Evolutionary conservation across 2,329 filamentous ascomycete species (phyloP), one percentile per base, ranked within the genome.

Genomic region (Cadophora gregata): DNA sequence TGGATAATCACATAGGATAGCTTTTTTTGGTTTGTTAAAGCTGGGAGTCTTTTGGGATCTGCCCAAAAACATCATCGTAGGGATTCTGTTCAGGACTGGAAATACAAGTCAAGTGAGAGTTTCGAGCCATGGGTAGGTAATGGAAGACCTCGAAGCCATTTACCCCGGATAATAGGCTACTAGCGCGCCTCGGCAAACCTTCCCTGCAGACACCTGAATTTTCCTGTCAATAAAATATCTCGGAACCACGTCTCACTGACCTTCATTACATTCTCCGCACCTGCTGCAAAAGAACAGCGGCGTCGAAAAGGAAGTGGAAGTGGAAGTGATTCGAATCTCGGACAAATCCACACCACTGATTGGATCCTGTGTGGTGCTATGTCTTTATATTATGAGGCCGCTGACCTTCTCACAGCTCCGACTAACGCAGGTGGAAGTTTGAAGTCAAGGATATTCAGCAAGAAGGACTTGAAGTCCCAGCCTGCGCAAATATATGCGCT

Each of bases 351-450:
- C 25, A 16, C 7, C 14, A 1, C 24, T 5, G 14, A 61, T 61
- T 51, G 7, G 59, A 19, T 27, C 10, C 24, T 27, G 24, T 29
- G 25, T 61, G 59, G 45, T 63, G 64, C 55, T 45, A 98, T 98
- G 95, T 97, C 94, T 58, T 90, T 99, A 65, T 99, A 99, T 78
- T 91, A 97, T 78, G 96, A 98, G 81, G 91, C 94, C 7, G 93
- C 91, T 4, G 85, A 89, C 16, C 83, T 97, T 42, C 81, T 99
- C 64, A 85, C 86, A 4, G 85, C 84, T 7, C 80, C 88, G 3
- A 81, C 86, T 0, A 85, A 86, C n/a, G 80, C 84, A 3, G 90
- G 90, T n/a, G 93, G 93, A 21, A 97, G 93, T 29, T 85, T 98
- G 70, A 97, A 96, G 79, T 93, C 93, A 8, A 85, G 92, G 42